A percentile compares a stretch with the other conserved stretches of the same genome.
These are phyloP conservation scores for Guillardia theta DNA, from an alignment of 78 protist species.

Conservation along the genomic window DNA sequence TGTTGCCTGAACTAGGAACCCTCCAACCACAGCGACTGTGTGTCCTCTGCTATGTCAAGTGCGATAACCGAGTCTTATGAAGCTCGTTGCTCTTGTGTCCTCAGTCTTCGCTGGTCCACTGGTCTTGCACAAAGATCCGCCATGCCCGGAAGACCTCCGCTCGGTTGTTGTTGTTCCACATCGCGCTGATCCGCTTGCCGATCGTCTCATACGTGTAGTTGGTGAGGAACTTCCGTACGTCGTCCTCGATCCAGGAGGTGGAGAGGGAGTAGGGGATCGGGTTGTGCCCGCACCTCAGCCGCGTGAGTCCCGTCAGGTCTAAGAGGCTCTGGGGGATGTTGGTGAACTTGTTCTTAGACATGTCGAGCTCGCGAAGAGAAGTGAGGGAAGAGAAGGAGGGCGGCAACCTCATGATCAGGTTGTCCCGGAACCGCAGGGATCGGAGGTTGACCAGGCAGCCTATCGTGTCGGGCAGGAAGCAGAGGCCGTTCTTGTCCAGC, in stretches of 20 bases:
- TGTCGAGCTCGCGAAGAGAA: background rate
- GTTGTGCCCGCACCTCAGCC: background rate
- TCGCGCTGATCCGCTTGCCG: background rate
- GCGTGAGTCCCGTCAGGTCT: background rate
- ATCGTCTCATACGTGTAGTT: background rate
- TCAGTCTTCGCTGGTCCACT: too few relatives aligned
- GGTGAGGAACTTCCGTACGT: background rate
- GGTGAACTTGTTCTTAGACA: background rate
- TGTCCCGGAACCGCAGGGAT: background rate
- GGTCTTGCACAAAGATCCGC: background rate
- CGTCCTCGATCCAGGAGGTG: background rate
- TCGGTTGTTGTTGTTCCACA: background rate
- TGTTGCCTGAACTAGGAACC: background rate
- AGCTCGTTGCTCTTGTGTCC: too few relatives aligned
- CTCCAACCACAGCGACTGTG: background rate
- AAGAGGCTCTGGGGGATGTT: background rate
- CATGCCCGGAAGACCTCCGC: background rate
- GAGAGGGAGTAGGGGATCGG: conserved; percentile 1
- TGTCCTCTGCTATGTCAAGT: background rate
- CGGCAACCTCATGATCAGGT: background rate
- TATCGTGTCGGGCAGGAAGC: background rate
- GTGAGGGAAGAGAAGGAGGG: background rate
- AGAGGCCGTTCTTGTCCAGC: background rate
- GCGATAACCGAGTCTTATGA: too few relatives aligned
- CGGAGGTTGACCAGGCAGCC: background rate